Conservation (phyloP, 2,329 filamentous ascomycete genomes). For the Aureobasidium sp. region DNA sequence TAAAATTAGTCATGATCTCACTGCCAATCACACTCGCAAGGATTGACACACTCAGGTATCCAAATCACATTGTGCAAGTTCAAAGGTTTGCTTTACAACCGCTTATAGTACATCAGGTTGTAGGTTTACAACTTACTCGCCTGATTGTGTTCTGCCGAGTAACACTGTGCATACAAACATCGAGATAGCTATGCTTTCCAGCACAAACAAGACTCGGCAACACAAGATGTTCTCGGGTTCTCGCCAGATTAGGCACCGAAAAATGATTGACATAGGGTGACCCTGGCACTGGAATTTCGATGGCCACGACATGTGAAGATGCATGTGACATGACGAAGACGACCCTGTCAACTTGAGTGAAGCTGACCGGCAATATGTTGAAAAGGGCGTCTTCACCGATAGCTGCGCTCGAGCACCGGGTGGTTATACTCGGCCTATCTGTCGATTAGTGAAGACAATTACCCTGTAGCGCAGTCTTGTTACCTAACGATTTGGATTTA, state of each 20-base stretch:
- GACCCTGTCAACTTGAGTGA: not conserved
- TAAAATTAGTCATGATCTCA: not conserved
- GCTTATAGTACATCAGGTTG: not conserved
- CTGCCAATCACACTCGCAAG: not conserved
- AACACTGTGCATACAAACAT: not conserved
- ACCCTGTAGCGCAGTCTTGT: not conserved
- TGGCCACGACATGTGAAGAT: not conserved
- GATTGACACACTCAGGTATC: not conserved
- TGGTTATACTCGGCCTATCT: conserved; percentile 7
- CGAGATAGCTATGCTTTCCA: not conserved
- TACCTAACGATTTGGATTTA: not conserved
- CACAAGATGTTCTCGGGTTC: not conserved
- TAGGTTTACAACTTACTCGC: not conserved
- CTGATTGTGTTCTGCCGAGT: not conserved
- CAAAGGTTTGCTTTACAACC: not conserved
- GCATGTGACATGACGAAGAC: conserved; percentile 2
- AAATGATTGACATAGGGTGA: not conserved
- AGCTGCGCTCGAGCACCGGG: not conserved
- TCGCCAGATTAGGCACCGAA: not conserved
- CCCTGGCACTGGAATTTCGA: not conserved
- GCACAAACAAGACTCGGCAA: not conserved
- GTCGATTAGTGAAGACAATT: not conserved
- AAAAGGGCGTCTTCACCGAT: not conserved
- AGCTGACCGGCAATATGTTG: not conserved
- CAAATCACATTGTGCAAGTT: not conserved